Evolutionary conservation across 352 stramenopile species (phyloP).

Genomic region (Pythium graminicola): DNA sequence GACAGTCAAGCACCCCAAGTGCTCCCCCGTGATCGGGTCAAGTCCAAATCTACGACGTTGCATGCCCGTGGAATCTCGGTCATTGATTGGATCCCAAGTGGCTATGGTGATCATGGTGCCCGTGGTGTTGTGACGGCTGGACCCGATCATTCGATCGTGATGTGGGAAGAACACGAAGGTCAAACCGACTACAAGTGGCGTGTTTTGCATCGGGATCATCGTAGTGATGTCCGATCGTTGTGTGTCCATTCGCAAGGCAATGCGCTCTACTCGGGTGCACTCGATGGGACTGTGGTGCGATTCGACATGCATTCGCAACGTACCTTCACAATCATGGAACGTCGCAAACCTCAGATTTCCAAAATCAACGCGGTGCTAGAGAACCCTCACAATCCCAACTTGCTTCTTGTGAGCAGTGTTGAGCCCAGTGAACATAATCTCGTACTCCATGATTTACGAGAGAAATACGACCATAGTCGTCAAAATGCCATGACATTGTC

Average conservation of each 20-base stretch:
- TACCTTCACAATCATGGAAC: constrained; percentile 48
- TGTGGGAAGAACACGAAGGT: constrained; percentile 65
- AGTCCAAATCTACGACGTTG: constrained; percentile 50
- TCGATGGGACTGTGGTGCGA: constrained; percentile 63
- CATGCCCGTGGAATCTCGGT: constrained; percentile 56
- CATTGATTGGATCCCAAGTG: constrained; percentile 61
- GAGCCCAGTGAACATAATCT: constrained; percentile 60
- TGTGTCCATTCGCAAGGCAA: constrained; percentile 72
- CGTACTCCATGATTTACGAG: constrained; percentile 65
- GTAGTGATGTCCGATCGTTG: constrained; percentile 66
- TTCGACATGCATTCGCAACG: constrained; percentile 57
- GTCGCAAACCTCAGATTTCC: constrained; percentile 65
- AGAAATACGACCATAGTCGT: constrained; percentile 33
- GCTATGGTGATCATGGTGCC: constrained; percentile 40
- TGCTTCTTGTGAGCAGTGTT: constrained; percentile 71
- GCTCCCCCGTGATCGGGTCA: constrained; percentile 51
- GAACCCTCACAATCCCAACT: constrained; percentile 75
- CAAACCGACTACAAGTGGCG: constrained; percentile 53
- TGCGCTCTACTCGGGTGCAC: constrained; percentile 56
- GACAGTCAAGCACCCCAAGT: constrained; percentile 35
- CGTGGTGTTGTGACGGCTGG: constrained; percentile 59
- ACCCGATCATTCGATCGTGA: constrained; percentile 59
- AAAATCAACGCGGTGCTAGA: constrained; percentile 83
- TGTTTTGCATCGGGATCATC: constrained; percentile 66
- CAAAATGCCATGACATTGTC: constrained; percentile 52